Percentiles rank a stretch among this genome's conserved stretches.
Evolutionary conservation across 257 asterid species (phyloP).

Genomic region (Anisodus tanguticus): DNA sequence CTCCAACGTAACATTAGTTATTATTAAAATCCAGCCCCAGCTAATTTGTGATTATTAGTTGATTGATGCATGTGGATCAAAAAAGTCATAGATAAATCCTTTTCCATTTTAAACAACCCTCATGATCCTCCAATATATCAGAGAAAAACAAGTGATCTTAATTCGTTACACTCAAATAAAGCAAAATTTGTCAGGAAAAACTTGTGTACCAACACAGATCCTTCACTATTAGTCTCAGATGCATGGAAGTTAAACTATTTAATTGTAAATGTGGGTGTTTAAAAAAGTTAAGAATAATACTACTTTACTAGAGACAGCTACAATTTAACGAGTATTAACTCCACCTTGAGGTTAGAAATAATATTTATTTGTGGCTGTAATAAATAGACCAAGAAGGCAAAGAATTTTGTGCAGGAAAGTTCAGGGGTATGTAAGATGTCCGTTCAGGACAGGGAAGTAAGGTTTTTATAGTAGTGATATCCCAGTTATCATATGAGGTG

Average conservation of each 20-base stretch:
- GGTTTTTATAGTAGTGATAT: conserved; percentile 1
- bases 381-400: conserved; percentile 23
- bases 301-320: background rate
- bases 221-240: background rate
- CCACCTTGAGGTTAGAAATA: conserved; percentile 15
- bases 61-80: conserved; percentile 9
- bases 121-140: conserved; percentile 16
- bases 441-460: background rate
- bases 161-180: background rate
- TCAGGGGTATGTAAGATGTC: background rate
- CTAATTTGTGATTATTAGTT: background rate
- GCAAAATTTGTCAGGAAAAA: background rate
- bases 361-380: background rate
- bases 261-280: background rate
- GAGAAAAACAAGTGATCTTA: background rate
- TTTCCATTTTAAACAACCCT: background rate
- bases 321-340: background rate
- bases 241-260: background rate
- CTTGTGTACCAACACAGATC: background rate
- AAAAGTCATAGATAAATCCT: background rate
- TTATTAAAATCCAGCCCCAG: background rate
- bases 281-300: background rate
- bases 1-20: background rate
- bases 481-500: conserved; percentile 6
- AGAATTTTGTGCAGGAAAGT: conserved; percentile 9